Evolutionary conservation across 306 rosid genomes (phyloP), one percentile per base, ranked within the genome.

Genomic region (Trichosanthes truncata): DNA sequence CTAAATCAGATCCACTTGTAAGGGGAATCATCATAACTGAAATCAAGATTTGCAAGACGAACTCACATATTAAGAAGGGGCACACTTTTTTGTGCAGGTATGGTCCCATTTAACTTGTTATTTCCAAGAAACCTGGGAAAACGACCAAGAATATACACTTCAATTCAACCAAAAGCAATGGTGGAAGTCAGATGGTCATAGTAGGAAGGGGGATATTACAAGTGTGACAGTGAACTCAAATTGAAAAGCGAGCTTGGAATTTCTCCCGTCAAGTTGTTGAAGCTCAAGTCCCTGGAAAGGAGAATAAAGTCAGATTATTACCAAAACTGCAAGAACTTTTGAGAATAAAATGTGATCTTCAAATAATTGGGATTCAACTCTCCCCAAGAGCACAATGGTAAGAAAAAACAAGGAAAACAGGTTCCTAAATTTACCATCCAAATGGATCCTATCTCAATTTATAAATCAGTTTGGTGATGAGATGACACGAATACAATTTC

Each of bases 261-360:
- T 69, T 78, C 86, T 68, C 96, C 94, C 4, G 82, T 82, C 75
- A 94, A 76, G 75, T 87, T 89, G 83, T 94, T 94, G 93, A 94
- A 94, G 90, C 98, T 94, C 81, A 94, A 83, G 83, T 92, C 98
- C 88, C 98, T 94, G 73, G 43, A 52, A 59, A 71, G 29, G 17
- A 59, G 36, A 84, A 35, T 21, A 81, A 14, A 65, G 69, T 73
- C 56, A n/a, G 4, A 66, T 13, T 33, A 14, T n/a, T 38, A 60
- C 14, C 74, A 74, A 48, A 46, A 29, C 33, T 29, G 2, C 33
- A 29, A 29, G 33, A 29, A 29, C 33, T 29, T 29, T 29, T 29
- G 33, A 29, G 33, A 20, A 12, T 6, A 29, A 29, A 29, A 53
- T 1, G 60, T 53, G n/a, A 6, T 53, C 6, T 36, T 36, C 40